Evolutionary conservation across 139 green algal species (phyloP).

Genomic region (Chlorella sp.): DNA sequence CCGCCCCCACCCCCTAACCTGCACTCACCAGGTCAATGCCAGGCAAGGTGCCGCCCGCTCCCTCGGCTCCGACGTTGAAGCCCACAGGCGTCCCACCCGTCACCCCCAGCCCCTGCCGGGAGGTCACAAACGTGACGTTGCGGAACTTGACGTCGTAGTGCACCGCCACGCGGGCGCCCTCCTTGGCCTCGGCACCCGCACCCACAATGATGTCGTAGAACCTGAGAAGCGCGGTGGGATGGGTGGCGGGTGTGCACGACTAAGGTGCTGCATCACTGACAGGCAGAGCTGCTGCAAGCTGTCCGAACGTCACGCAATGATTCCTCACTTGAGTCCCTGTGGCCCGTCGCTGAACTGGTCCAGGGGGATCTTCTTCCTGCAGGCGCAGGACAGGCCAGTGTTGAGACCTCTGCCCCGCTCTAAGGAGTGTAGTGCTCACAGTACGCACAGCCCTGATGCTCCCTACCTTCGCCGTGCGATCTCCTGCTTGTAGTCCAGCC

Average conservation of each 20-base stretch:
- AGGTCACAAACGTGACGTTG: constrained; percentile 15
- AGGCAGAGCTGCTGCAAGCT: no score
- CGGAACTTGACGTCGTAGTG: constrained; percentile 75
- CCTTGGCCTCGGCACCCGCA: constrained; percentile 35
- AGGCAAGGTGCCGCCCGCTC: constrained; percentile 53
- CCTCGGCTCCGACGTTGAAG: constrained; percentile 75
- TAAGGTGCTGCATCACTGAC: background rate
- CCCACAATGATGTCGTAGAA: constrained; percentile 62
- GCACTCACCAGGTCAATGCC: constrained; percentile 67
- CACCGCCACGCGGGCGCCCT: constrained; percentile 62
- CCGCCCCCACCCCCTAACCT: background rate
- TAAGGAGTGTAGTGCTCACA: background rate
- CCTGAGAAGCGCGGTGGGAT: no score
- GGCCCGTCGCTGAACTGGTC: background rate
- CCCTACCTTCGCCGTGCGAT: background rate
- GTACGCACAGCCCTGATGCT: no score
- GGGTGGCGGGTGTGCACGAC: background rate
- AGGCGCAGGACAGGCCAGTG: background rate
- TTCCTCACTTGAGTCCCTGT: background rate
- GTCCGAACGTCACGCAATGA: background rate
- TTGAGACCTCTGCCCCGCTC: background rate
- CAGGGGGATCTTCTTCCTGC: background rate
- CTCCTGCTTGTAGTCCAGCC: background rate
- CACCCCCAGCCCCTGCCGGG: constrained; percentile 70
- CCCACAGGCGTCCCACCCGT: constrained; percentile 71